These are phyloP conservation scores for Dendryphion nanum DNA, from an alignment of 2,329 filamentous ascomycete species.

Conservation along the genomic window DNA sequence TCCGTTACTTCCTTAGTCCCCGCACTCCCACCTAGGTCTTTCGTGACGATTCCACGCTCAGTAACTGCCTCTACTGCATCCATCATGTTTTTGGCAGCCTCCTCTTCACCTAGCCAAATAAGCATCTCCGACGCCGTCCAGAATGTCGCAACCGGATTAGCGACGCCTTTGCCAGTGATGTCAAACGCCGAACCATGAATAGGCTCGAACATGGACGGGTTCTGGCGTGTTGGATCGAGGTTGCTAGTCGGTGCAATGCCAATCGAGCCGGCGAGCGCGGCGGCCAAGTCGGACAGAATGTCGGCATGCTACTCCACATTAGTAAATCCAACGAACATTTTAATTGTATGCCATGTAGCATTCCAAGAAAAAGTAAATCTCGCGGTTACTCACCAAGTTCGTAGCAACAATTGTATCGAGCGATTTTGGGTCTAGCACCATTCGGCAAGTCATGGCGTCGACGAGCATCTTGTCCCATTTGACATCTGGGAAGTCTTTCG, in stretches of 20 bases:
- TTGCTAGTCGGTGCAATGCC: constrained; percentile 68
- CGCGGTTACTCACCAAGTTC: constrained; percentile 29
- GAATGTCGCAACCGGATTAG: constrained; percentile 65
- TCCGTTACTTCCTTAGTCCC: constrained; percentile 60
- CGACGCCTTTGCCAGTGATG: constrained; percentile 62
- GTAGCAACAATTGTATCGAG: constrained; percentile 51
- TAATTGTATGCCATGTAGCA: neutral
- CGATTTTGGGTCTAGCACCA: constrained; percentile 46
- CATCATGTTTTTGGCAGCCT: constrained; percentile 58
- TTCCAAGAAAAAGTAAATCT: neutral
- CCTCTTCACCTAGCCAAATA: constrained; percentile 59
- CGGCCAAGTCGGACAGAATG: constrained; percentile 66
- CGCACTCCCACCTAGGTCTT: constrained; percentile 59
- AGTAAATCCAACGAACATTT: neutral
- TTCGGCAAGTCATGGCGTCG: constrained; percentile 51
- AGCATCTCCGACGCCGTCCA: constrained; percentile 71
- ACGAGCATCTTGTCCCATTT: constrained; percentile 51
- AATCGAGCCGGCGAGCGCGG: constrained; percentile 64
- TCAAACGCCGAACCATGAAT: constrained; percentile 65
- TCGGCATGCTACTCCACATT: constrained; percentile 52
- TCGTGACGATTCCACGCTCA: constrained; percentile 54
- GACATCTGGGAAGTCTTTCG: constrained; percentile 46
- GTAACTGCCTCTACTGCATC: constrained; percentile 61
- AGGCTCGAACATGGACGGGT: constrained; percentile 63
- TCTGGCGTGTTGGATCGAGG: constrained; percentile 59